These are phyloP conservation scores for Osmozyma mogii DNA, from an alignment of 805 yeast species.

Conservation along the genomic window DNA sequence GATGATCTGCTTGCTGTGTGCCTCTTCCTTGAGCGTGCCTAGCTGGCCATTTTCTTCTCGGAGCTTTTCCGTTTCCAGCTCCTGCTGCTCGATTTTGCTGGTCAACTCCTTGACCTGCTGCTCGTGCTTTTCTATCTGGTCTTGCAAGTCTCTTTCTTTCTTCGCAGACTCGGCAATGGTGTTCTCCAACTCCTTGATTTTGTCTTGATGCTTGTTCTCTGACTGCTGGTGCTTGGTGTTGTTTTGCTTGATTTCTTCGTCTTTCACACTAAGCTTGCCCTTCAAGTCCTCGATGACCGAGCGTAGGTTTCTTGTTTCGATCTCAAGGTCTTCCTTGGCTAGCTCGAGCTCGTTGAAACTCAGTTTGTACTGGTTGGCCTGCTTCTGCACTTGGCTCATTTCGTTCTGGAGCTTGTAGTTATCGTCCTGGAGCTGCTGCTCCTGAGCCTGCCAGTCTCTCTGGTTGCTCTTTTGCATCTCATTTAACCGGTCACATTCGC, in stretches of 20 bases:
- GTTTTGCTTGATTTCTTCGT: conserved; percentile 13
- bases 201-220: conserved; percentile 2
- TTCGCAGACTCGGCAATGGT: conserved; percentile 1
- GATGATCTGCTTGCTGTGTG: conserved; percentile 53
- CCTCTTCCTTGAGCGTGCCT: conserved; percentile 51
- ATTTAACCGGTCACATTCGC: conserved; percentile 47
- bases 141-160: too few species aligned
- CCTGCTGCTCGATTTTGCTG: conserved; percentile 5
- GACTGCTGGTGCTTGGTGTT: conserved; percentile 12
- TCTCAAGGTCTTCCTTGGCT: conserved; percentile 27
- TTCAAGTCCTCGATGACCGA: conserved; percentile 37
- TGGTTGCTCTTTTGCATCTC: conserved; percentile 30
- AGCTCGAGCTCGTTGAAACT: conserved; percentile 37
- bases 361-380: conserved; percentile 30
- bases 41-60: conserved; percentile 18
- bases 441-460: conserved; percentile 27
- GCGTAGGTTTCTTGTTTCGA: conserved; percentile 34
- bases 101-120: conserved; percentile 4
- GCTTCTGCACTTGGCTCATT: conserved; percentile 30
- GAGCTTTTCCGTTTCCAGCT: conserved; percentile 6
- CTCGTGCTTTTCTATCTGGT: conserved; percentile 1
- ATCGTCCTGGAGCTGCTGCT: conserved; percentile 27
- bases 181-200: conserved; percentile 4
- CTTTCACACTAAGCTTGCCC: conserved; percentile 30
- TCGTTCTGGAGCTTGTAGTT: conserved; percentile 30